phyloP scores from a whole-genome alignment of 805 yeast species.

The Hanseniaspora lachancei region DNA sequence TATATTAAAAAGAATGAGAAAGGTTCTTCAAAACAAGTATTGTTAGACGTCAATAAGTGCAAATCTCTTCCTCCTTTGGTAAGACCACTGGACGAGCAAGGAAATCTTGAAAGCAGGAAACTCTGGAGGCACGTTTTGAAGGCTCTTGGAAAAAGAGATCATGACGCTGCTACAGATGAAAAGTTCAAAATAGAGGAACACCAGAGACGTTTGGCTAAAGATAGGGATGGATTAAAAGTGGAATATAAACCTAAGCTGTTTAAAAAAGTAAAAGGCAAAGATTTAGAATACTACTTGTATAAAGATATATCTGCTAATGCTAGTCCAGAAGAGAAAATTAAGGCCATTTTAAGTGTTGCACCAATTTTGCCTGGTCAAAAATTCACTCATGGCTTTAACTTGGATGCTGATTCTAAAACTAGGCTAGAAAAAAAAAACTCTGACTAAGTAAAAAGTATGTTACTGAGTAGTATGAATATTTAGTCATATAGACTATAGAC shows the following conservation, averaged over 20 bases:
- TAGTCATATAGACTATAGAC: no score
- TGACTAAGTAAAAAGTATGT: neutral
- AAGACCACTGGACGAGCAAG: conserved; percentile 69
- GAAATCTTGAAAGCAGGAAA: conserved; percentile 63
- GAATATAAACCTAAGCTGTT: conserved; percentile 74
- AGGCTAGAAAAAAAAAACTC: conserved; percentile 19
- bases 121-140: conserved; percentile 73
- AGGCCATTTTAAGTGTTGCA: conserved; percentile 47
- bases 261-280: conserved; percentile 34
- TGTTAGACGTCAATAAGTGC: conserved; percentile 51
- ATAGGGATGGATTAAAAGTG: conserved; percentile 62
- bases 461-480: no score
- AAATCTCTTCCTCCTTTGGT: conserved; percentile 50
- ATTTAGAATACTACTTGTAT: conserved; percentile 53
- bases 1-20: conserved; percentile 45
- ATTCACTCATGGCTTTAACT: conserved; percentile 49
- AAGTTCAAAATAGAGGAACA: conserved; percentile 74
- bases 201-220: conserved; percentile 66
- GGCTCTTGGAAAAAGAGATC: conserved; percentile 71
- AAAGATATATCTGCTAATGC: conserved; percentile 44
- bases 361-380: conserved; percentile 78
- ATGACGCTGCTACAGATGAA: conserved; percentile 72
- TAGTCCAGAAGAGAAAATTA: conserved; percentile 41
- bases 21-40: conserved; percentile 33
- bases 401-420: conserved; percentile 52